Percentiles rank a stretch among this genome's conserved stretches.
phyloP scores from a whole-genome alignment of 2,329 filamentous ascomycete genomes.

The Ilyonectria mors-panacis region DNA sequence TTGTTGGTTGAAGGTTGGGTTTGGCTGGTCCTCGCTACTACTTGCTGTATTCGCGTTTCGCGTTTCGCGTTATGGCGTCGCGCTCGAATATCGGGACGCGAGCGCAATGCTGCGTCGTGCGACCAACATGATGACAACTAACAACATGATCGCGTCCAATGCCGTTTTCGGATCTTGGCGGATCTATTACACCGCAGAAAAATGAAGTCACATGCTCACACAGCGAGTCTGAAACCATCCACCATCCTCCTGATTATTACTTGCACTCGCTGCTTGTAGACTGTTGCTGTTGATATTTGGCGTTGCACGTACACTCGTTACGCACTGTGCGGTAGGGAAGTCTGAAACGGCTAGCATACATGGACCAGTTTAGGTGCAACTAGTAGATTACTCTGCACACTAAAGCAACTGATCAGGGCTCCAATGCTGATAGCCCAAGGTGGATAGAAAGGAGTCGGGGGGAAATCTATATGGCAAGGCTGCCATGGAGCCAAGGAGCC shows the following conservation, averaged over 20 bases:
- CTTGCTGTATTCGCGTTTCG: neutral
- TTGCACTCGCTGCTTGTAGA: neutral
- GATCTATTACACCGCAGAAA: neutral
- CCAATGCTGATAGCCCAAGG: too few relatives aligned
- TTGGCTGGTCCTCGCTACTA: neutral
- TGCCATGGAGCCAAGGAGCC: too few relatives aligned
- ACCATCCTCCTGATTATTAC: neutral
- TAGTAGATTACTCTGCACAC: too few relatives aligned
- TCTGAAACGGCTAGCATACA: too few relatives aligned
- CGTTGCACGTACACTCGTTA: too few relatives aligned
- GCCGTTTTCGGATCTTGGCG: neutral
- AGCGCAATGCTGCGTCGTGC: neutral
- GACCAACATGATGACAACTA: neutral
- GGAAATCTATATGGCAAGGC: too few relatives aligned
- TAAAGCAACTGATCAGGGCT: too few relatives aligned
- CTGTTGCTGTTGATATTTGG: neutral
- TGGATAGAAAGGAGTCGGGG: too few relatives aligned
- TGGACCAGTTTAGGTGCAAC: too few relatives aligned
- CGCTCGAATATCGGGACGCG: neutral
- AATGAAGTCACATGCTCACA: neutral
- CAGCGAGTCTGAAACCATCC: neutral
- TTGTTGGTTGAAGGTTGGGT: neutral
- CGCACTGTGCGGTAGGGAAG: too few relatives aligned
- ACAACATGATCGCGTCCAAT: neutral
- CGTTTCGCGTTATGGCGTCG: neutral